Base-by-base conservation (phyloP, 306 rosid genomes). In the Vachellia pachyceras region DNA sequence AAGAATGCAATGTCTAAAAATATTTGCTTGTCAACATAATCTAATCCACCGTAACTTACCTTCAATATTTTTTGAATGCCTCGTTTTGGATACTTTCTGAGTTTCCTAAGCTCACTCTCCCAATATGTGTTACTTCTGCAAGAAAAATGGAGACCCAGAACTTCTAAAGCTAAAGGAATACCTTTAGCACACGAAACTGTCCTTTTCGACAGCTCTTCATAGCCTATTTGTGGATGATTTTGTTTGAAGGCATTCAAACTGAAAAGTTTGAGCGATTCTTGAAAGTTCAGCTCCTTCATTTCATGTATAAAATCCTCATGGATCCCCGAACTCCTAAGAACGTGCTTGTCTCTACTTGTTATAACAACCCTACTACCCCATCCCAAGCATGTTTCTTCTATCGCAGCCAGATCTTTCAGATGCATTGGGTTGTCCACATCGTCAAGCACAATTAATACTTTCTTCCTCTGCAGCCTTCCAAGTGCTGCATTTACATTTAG, bases 231-330 rank as follows among this genome's bases (percentile, higher is more conserved):
- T 36, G 85, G 81, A 15, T 8, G 41, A 6, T n/a, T 46, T 44
- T 45, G 55, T n/a, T 40, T 22, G 72, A 87, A 87, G 33, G 80
- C 57, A 50, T 17, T 50, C 7, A 50, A 50, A 7, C 63, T 52
- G 12, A 87, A 85, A 52, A 87, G 88, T 6, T 82, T 14, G 55
- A 80, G 87, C 17, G 88, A 82, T 65, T 85, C 49, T 5, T 60
- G 5, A 6, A 54, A 17, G 35, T 69, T 75, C 76, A 87, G 68
- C 29, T 45, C 42, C 68, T 61, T 71, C 6, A 82, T 61, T 74
- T 69, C 83, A 60, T 77, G 41, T 40, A 73, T 57, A 35, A 15
- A 50, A 18, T 54, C 60, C 1, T 22, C 57, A 80, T 52, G 1
- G 20, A 73, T 72, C 42, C 10, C 52, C 42, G 23, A 13, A 18